Conservation (phyloP, 2,329 filamentous ascomycete species). For the Aspergillus tanneri region DNA sequence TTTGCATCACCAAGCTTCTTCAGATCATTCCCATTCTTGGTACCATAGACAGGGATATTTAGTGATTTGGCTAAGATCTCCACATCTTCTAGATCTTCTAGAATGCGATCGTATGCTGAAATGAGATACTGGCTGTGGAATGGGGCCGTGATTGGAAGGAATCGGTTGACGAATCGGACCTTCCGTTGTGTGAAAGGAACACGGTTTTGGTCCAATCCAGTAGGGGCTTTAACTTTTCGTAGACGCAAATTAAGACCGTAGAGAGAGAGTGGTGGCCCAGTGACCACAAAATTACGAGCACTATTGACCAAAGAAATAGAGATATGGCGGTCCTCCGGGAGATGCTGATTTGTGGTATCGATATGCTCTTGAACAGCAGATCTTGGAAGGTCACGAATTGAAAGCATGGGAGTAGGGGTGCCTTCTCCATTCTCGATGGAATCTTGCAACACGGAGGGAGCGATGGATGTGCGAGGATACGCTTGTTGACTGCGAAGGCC, state of each 20-base stretch:
- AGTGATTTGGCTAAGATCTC: conserved; percentile 71
- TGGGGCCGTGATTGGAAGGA: conserved; percentile 93
- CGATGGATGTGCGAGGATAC: conserved; percentile 90
- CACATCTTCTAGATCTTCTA: conserved; percentile 82
- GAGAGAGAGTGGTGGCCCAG: conserved; percentile 89
- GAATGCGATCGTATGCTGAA: conserved; percentile 77
- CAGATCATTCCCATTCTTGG: conserved; percentile 82
- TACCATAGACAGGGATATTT: conserved; percentile 85
- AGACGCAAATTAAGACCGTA: conserved; percentile 94
- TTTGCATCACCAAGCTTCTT: conserved; percentile 68
- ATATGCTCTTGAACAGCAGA: conserved; percentile 94
- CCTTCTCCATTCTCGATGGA: conserved; percentile 93
- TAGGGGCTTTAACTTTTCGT: conserved; percentile 94
- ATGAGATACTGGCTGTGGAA: conserved; percentile 96
- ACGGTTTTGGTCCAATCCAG: conserved; percentile 92
- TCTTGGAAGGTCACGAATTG: conserved; percentile 87
- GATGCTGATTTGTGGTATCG: conserved; percentile 92
- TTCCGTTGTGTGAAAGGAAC: conserved; percentile 95
- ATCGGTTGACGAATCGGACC: conserved; percentile 92
- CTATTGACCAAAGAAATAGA: conserved; percentile 95
- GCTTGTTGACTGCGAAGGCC: conserved; percentile 95
- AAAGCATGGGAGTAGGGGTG: conserved; percentile 94
- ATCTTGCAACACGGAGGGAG: conserved; percentile 86
- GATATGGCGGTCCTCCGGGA: conserved; percentile 89
- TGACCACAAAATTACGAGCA: conserved; percentile 93